Percentiles rank a stretch among this genome's conserved stretches.
Evolutionary conservation across 75 land plant genomes (phyloP).

Genomic region (Ceratopteris richardii): DNA sequence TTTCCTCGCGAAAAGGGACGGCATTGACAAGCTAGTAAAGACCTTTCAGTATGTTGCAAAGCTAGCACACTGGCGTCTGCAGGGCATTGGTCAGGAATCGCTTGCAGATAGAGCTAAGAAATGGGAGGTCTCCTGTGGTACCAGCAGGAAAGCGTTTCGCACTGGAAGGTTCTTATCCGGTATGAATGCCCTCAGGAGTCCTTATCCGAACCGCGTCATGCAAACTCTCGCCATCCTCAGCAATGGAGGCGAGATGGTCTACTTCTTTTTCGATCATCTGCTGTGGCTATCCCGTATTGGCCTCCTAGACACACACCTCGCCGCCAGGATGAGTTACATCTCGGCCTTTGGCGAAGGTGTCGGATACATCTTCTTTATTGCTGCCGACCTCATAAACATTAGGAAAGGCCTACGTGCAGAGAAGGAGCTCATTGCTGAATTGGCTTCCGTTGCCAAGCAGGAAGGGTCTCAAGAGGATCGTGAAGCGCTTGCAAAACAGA

Average conservation of each 20-base stretch:
- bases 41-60: conserved; percentile 93
- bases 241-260: conserved; percentile 91
- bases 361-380: conserved; percentile 76
- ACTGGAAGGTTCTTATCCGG: conserved; percentile 88
- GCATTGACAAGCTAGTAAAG: conserved; percentile 99
- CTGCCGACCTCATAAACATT: conserved; percentile 50
- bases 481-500: too few relatives aligned
- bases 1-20: conserved; percentile 94
- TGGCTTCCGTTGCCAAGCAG: not conserved
- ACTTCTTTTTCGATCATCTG: conserved; percentile 96
- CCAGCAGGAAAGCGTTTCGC: conserved; percentile 88
- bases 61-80: conserved; percentile 63
- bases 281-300: conserved; percentile 80
- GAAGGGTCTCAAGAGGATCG: too few relatives aligned
- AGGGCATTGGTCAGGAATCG: conserved; percentile 24
- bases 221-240: conserved; percentile 60
- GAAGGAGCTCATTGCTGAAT: conserved; percentile 13
- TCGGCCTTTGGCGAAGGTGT: conserved; percentile 89
- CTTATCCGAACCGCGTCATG: conserved; percentile 35
- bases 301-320: conserved; percentile 57
- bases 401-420: conserved; percentile 34
- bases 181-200: conserved; percentile 59
- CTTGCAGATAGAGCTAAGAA: conserved; percentile 63
- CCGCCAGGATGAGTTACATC: conserved; percentile 57
- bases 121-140: conserved; percentile 74